phyloP scores from a whole-genome alignment of 73 alveolate species.

The Symbiodinium natans region DNA sequence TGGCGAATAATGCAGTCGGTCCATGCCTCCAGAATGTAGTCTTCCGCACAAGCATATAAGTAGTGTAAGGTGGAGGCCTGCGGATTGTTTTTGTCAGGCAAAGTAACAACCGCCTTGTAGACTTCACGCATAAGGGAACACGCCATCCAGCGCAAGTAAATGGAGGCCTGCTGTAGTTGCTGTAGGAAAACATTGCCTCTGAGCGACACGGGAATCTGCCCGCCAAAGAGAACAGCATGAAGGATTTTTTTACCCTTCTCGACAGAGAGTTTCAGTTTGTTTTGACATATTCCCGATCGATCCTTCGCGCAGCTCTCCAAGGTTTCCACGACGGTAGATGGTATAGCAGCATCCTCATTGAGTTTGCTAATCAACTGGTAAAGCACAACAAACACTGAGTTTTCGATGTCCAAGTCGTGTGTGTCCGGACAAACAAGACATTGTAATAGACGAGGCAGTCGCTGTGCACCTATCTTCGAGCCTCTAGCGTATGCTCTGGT shows the following conservation, averaged over 20 bases:
- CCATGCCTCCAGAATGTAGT: constrained; percentile 27
- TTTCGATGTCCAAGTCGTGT: not conserved
- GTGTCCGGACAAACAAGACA: not conserved
- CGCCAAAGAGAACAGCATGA: not conserved
- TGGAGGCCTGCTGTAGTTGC: constrained; percentile 28
- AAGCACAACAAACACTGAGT: not conserved
- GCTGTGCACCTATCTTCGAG: constrained; percentile 2
- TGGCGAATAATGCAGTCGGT: not conserved
- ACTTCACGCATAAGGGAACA: not conserved
- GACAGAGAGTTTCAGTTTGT: not conserved
- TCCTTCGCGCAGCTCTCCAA: not conserved
- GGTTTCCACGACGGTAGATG: not conserved
- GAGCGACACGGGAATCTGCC: not conserved
- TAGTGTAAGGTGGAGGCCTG: not conserved
- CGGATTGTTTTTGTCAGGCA: not conserved
- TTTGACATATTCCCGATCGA: not conserved
- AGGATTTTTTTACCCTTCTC: not conserved
- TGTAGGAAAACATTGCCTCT: not conserved
- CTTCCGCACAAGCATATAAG: not conserved
- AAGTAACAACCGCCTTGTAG: not conserved
- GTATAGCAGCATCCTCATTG: not conserved
- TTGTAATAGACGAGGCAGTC: not conserved
- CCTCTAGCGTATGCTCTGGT: not conserved
- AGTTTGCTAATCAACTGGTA: not conserved
- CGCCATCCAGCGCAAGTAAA: constrained; percentile 19